Base-by-base conservation (phyloP, 2,329 filamentous ascomycete genomes). In the Fusarium chlamydosporum region DNA sequence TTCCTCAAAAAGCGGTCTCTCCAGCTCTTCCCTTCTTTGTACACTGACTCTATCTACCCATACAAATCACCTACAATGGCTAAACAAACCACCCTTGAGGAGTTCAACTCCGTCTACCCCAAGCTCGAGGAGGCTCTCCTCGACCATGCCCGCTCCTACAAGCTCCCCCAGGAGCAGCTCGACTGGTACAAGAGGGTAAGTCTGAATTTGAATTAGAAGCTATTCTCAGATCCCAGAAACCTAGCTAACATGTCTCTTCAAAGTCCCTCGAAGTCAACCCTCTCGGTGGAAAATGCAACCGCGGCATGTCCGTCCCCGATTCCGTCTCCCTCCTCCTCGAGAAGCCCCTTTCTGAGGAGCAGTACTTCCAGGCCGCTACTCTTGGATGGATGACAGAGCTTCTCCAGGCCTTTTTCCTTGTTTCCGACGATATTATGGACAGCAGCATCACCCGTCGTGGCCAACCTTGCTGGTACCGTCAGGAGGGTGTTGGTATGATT, bases 351-450 rank as follows among this genome's bases (percentile, higher is more conserved):
- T 88, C 84, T 70, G 86, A 92, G 67, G 88, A 95, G 61, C 91
- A 98, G 82, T 97, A 94, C 86, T 96, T 96, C 84, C 85, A 92
- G 74, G 86, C 95, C 47, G 92, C 94, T 43, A 91, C 93, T 18
- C 88, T 99, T 18, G 96, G 96, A 77, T 99, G 96, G 96, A 89
- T 97, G 87, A 97, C 96, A 68, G 96, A 99, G 87, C 89, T 99
- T 50, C 91, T 99, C 34, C 96, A 99, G 84, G 95, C 96, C 71
- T 98, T 97, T 87, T 98, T 99, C 89, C 89, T 99, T 61, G 96
- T 99, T 71, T 94, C 93, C 43, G 96, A 99, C 83, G 96, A 99
- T 81, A 97, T 99, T 76, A 99, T 99, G 96, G 96, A 99, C 83
- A 83, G 87, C 75, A 96, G 92, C 80, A 96, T 97, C 81, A 99